phyloP scores from a whole-genome alignment of 768 basidiomycete species.

The Pulveroboletus sp. region DNA sequence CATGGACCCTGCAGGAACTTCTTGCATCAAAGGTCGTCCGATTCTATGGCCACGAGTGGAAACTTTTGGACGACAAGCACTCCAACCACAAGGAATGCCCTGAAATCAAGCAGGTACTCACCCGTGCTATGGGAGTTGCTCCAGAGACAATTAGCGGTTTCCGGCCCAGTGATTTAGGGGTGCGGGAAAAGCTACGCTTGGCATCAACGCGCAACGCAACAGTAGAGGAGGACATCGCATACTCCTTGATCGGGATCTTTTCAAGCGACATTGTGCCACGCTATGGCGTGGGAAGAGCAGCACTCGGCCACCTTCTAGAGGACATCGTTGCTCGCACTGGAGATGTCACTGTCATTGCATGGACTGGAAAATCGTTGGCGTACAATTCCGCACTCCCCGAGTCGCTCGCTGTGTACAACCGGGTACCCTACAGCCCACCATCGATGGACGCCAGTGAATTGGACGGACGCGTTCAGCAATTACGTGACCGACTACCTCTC shows the following conservation, averaged over 20 bases:
- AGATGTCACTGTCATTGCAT: background rate
- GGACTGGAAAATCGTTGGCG: slow-evolving; percentile 3
- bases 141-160: background rate
- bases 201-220: slow-evolving; percentile 20
- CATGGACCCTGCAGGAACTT: background rate
- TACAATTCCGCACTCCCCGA: background rate
- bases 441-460: background rate
- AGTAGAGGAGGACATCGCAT: slow-evolving; percentile 16
- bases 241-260: slow-evolving; percentile 18
- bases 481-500: background rate
- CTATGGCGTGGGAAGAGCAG: background rate
- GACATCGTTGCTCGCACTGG: slow-evolving; percentile 1
- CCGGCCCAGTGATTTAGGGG: background rate
- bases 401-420: background rate
- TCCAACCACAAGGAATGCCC: background rate
- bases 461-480: background rate
- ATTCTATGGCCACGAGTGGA: background rate
- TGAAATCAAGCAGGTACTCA: background rate
- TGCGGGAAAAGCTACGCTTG: background rate
- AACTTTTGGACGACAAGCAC: background rate
- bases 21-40: background rate
- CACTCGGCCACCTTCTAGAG: background rate
- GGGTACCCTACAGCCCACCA: background rate
- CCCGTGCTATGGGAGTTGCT: background rate
- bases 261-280: background rate